Conservation (phyloP, 2,329 filamentous ascomycete species). For the Fusarium mangiferae region DNA sequence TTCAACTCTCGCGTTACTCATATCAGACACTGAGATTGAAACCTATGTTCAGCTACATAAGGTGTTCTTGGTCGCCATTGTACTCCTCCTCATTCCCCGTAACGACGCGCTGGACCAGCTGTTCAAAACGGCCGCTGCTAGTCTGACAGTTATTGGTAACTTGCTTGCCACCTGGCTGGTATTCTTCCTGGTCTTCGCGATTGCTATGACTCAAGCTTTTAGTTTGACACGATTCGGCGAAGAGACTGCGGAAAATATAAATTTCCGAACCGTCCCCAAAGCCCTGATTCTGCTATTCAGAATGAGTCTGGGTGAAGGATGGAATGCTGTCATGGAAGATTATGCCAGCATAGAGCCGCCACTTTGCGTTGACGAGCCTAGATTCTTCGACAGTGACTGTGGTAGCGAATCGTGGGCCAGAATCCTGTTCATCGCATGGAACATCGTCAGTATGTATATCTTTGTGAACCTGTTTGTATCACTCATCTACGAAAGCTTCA, state of each 20-base stretch:
- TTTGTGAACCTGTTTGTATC: constrained; percentile 99
- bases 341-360: constrained; percentile 84
- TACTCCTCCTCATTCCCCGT: constrained; percentile 89
- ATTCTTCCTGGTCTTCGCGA: constrained; percentile 94
- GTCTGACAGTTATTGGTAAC: constrained; percentile 89
- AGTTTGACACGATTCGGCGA: constrained; percentile 88
- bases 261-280: constrained; percentile 94
- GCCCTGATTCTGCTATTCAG: constrained; percentile 92
- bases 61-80: constrained; percentile 89
- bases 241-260: constrained; percentile 80
- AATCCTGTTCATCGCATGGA: constrained; percentile 93
- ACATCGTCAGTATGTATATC: constrained; percentile 99
- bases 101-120: constrained; percentile 98
- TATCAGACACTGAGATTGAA: constrained; percentile 68
- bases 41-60: constrained; percentile 87
- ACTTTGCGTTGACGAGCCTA: constrained; percentile 76
- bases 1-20: constrained; percentile 80
- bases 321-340: constrained; percentile 98
- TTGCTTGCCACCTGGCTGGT: constrained; percentile 97
- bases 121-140: constrained; percentile 97
- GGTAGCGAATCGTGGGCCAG: constrained; percentile 91
- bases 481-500: constrained; percentile 99
- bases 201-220: constrained; percentile 95
- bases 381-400: constrained; percentile 91
- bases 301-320: constrained; percentile 93